Conservation (phyloP, 106 monocot species). For the Dioscorea alata region DNA sequence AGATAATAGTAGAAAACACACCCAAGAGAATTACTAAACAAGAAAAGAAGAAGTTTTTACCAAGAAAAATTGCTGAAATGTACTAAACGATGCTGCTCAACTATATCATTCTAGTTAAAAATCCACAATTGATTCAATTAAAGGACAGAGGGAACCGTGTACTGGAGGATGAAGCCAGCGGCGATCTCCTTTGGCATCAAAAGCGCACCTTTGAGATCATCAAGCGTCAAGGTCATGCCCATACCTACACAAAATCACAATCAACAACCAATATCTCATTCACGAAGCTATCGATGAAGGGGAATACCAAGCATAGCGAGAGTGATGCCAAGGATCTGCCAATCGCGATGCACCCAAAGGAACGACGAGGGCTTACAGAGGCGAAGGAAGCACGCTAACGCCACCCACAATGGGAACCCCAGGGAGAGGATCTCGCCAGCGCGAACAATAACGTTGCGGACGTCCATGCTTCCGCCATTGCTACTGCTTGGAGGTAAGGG, state of each 20-base stretch:
- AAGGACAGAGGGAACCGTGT: conserved; percentile 35
- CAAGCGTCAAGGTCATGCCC: conserved; percentile 90
- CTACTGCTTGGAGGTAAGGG: background rate
- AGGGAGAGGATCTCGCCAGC: conserved; percentile 60
- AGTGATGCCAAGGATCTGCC: conserved; percentile 79
- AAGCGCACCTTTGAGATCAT: conserved; percentile 65
- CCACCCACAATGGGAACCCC: conserved; percentile 83
- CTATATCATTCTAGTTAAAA: background rate
- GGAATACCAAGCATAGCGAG: conserved; percentile 77
- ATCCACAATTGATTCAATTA: background rate
- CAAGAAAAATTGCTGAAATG: background rate
- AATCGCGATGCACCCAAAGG: conserved; percentile 41
- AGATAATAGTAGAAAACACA: background rate
- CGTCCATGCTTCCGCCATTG: background rate
- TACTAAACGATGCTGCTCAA: no score
- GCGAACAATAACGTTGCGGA: conserved; percentile 23
- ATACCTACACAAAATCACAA: conserved; percentile 41
- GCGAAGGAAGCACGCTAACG: conserved; percentile 49
- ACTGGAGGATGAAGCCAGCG: conserved; percentile 83
- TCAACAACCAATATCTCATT: background rate
- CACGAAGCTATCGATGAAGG: background rate
- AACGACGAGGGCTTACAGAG: conserved; percentile 54
- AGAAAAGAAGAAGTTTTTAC: background rate
- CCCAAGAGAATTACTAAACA: no score
- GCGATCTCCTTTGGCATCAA: conserved; percentile 83